These are phyloP conservation scores for Fusarium pilosicola DNA, from an alignment of 2,329 filamentous ascomycete species.

Conservation along the genomic window DNA sequence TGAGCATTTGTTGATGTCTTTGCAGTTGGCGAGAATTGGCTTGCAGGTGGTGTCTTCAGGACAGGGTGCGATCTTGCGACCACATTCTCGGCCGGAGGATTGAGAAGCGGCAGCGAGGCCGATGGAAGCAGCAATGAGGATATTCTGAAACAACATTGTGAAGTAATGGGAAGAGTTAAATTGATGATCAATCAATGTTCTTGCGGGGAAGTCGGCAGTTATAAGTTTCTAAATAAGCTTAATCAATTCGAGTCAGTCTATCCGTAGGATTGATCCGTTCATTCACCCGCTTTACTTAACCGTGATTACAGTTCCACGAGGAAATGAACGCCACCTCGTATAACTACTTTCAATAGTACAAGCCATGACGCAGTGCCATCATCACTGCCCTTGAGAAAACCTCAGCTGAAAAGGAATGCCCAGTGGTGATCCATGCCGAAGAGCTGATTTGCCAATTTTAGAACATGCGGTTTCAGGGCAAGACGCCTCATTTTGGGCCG, in stretches of 20 bases:
- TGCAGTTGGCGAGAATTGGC: conserved; percentile 38
- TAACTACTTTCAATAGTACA: conserved; percentile 3
- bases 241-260: not conserved
- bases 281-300: not conserved
- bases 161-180: not conserved
- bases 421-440: not conserved
- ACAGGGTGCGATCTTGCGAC: conserved; percentile 46
- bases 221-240: conserved; percentile 14
- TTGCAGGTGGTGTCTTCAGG: conserved; percentile 40
- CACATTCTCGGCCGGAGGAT: conserved; percentile 37
- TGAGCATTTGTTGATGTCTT: conserved; percentile 41
- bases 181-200: too few relatives aligned
- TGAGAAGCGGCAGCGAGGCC: conserved; percentile 26
- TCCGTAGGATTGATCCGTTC: not conserved
- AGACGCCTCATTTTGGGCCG: not conserved
- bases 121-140: conserved; percentile 33
- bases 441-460: conserved; percentile 5
- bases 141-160: conserved; percentile 39
- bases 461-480: conserved; percentile 7
- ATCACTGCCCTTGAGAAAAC: not conserved
- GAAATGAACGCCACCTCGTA: conserved; percentile 31
- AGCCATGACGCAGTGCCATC: conserved; percentile 6
- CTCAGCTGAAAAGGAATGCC: not conserved
- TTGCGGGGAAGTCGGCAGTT: not conserved
- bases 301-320: not conserved